phyloP scores from a whole-genome alignment of 2,329 filamentous ascomycete genomes.

The Periglandula ipomoeae region DNA sequence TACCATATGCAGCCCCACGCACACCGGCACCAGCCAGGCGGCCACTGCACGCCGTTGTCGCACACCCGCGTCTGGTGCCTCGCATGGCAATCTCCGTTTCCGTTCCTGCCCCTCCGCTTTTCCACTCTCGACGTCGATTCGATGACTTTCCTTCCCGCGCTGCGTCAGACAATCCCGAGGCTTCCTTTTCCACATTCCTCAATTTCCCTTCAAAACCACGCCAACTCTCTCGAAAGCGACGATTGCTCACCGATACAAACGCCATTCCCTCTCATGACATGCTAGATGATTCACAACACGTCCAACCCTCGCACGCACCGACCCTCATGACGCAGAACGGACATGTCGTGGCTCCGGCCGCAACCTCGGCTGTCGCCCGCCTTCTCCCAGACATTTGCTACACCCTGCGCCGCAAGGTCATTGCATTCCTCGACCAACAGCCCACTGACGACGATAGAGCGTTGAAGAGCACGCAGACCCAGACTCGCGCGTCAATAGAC shows the following conservation, averaged over 20 bases:
- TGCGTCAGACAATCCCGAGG: not conserved
- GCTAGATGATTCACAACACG: not conserved
- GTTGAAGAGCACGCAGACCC: constrained; percentile 59
- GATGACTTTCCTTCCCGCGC: constrained; percentile 3
- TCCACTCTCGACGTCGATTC: not conserved
- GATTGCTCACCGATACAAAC: too few relatives aligned
- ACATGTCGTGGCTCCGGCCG: constrained; percentile 3
- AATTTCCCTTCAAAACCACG: not conserved
- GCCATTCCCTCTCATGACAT: not conserved
- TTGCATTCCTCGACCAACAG: constrained; percentile 53
- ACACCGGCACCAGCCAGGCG: too few relatives aligned
- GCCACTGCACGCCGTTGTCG: too few relatives aligned
- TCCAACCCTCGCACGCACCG: not conserved
- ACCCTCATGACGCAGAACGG: constrained; percentile 8
- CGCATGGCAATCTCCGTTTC: not conserved
- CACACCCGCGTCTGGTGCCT: too few relatives aligned
- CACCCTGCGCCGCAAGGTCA: constrained; percentile 50
- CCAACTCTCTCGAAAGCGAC: too few relatives aligned
- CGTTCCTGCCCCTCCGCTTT: not conserved
- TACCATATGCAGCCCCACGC: too few relatives aligned
- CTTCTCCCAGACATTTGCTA: constrained; percentile 31
- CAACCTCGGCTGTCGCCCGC: constrained; percentile 1
- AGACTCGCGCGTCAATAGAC: constrained; percentile 61
- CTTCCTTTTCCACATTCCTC: not conserved
- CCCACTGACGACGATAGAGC: constrained; percentile 44